These are phyloP conservation scores for Mastigamoeba balamuthi DNA, from an alignment of 78 protist genomes.

Conservation along the genomic window DNA sequence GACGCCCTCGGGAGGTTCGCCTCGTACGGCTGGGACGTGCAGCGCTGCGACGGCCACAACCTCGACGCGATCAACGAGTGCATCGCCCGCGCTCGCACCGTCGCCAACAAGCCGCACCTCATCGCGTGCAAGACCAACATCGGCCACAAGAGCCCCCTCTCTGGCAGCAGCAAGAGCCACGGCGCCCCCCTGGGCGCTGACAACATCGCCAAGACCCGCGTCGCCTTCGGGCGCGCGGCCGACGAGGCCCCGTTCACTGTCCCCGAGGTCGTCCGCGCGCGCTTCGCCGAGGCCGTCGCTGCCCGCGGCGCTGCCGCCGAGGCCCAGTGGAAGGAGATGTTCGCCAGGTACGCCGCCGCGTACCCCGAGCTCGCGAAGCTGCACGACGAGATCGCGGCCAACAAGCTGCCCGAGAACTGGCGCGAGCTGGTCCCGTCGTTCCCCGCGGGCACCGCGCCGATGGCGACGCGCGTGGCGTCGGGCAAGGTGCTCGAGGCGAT, in stretches of 20 bases:
- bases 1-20: conserved; percentile 75
- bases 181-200: conserved; percentile 51
- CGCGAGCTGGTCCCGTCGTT: conserved; percentile 55
- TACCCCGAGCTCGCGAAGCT: conserved; percentile 19
- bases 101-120: conserved; percentile 54
- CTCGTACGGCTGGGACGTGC: conserved; percentile 86
- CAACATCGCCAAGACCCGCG: conserved; percentile 18
- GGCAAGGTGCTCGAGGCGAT: conserved; percentile 47
- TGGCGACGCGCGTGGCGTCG: conserved; percentile 70
- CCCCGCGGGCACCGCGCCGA: conserved; percentile 8
- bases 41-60: conserved; percentile 74
- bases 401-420: too few species aligned
- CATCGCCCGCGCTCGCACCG: conserved; percentile 45
- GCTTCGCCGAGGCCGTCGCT: not conserved
- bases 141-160: conserved; percentile 44
- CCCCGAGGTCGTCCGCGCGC: not conserved
- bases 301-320: not conserved
- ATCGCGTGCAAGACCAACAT: conserved; percentile 49
- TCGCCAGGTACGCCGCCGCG: conserved; percentile 33
- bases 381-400: too few species aligned
- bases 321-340: conserved; percentile 36
- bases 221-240: conserved; percentile 17
- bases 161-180: conserved; percentile 6
- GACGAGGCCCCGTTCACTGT: not conserved
- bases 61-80: conserved; percentile 62